These are phyloP conservation scores for Lanmaoa rubissima DNA, from an alignment of 768 basidiomycete genomes.

Conservation along the genomic window DNA sequence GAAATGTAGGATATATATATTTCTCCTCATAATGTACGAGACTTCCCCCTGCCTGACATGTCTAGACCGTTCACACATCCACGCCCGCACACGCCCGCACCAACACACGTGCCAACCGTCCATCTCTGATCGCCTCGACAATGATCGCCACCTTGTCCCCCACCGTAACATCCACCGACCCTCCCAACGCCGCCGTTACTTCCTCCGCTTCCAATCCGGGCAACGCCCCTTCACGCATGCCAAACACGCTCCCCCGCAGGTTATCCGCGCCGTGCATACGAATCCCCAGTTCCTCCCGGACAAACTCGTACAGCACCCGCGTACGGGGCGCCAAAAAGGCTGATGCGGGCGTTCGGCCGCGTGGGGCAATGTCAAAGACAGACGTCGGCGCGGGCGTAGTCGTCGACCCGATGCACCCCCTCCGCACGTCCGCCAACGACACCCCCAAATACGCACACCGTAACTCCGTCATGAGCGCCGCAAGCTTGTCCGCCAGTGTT, in stretches of 20 bases:
- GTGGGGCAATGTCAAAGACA: slow-evolving; percentile 44
- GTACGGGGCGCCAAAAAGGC: slow-evolving; percentile 52
- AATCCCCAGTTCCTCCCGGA: slow-evolving; percentile 69
- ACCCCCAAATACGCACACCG: slow-evolving; percentile 31
- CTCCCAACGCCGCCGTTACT: slow-evolving; percentile 7
- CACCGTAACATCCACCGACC: slow-evolving; percentile 47
- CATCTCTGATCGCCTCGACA: slow-evolving; percentile 77
- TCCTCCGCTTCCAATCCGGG: slow-evolving; percentile 53
- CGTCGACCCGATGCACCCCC: neutral
- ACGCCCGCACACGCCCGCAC: slow-evolving; percentile 45
- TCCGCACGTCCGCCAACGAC: slow-evolving; percentile 20
- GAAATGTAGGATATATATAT: neutral
- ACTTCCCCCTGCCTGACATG: no score
- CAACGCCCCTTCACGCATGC: slow-evolving; percentile 36
- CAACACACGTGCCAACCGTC: slow-evolving; percentile 60
- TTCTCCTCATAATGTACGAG: no score
- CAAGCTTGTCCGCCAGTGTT: slow-evolving; percentile 15
- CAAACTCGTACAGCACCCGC: slow-evolving; percentile 71
- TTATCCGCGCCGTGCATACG: slow-evolving; percentile 81
- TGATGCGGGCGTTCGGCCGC: slow-evolving; percentile 66
- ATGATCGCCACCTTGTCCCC: slow-evolving; percentile 74
- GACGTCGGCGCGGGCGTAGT: slow-evolving; percentile 22
- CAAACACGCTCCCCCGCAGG: slow-evolving; percentile 54
- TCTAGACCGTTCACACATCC: slow-evolving; percentile 5
- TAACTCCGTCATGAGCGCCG: slow-evolving; percentile 25